A percentile compares a stretch with the other conserved stretches of the same genome.
These are phyloP conservation scores for Closterium sp. DNA, from an alignment of 139 green algal species.

Conservation along the genomic window DNA sequence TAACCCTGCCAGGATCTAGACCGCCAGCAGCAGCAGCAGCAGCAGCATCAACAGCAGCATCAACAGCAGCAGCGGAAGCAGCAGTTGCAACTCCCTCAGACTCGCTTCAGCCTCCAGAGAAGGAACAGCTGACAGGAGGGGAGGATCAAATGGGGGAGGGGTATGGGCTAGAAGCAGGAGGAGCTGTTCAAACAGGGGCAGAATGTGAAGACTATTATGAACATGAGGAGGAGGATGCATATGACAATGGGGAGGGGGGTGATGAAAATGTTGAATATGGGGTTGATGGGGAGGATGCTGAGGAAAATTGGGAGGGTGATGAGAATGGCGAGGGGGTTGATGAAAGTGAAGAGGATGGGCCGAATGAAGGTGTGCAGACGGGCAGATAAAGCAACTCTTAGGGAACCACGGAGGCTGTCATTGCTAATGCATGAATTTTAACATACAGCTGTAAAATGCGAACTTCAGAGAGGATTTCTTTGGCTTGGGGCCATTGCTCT, in stretches of 20 bases:
- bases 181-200: not conserved
- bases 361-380: too few species aligned
- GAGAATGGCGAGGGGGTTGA: too few species aligned
- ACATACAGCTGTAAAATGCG: too few species aligned
- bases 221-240: not conserved
- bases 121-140: not conserved
- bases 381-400: too few species aligned
- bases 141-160: not conserved
- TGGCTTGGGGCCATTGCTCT: too few species aligned
- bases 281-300: not conserved
- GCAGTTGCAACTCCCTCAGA: not conserved
- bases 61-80: not conserved
- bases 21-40: too few species aligned
- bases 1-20: too few species aligned
- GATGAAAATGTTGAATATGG: not conserved
- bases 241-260: not conserved
- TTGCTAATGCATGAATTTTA: too few species aligned
- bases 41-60: not conserved
- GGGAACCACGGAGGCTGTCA: too few species aligned
- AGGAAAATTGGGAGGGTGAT: not conserved
- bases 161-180: not conserved
- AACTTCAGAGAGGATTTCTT: too few species aligned
- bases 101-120: not conserved
- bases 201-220: too few species aligned
- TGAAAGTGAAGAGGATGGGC: too few species aligned